phyloP scores from a whole-genome alignment of 805 yeast genomes.

The Candida silvicultrix region DNA sequence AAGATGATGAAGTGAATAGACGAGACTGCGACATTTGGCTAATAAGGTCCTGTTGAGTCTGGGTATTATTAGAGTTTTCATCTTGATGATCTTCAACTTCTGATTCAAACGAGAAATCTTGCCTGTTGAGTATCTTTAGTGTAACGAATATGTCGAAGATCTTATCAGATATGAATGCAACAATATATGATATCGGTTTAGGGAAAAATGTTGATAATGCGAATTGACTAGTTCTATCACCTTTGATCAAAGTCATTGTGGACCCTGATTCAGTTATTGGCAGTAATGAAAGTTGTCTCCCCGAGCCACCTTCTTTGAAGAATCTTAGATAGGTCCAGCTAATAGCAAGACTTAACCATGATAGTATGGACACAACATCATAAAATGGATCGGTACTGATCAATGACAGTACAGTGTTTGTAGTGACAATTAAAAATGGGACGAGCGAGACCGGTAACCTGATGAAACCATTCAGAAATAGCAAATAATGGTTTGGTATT shows the following conservation, averaged over 20 bases:
- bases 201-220: constrained; percentile 37
- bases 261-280: constrained; percentile 30
- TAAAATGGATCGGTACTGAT: constrained; percentile 1
- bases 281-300: constrained; percentile 35
- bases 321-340: constrained; percentile 36
- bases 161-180: constrained; percentile 15
- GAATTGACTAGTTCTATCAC: constrained; percentile 18
- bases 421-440: constrained; percentile 23
- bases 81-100: constrained; percentile 19
- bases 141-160: constrained; percentile 21
- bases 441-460: constrained; percentile 25
- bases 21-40: constrained; percentile 28
- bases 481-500: constrained; percentile 44
- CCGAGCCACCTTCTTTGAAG: constrained; percentile 35
- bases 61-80: constrained; percentile 2
- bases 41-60: constrained; percentile 19
- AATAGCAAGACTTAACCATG: constrained; percentile 26
- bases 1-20: constrained; percentile 33
- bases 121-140: constrained; percentile 20
- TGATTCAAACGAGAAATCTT: constrained; percentile 17
- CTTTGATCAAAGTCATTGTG: constrained; percentile 16
- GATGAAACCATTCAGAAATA: constrained; percentile 39
- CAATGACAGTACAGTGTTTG: constrained; percentile 14
- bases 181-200: constrained; percentile 27
- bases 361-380: constrained; percentile 3